Conservation (phyloP, 345 rosid genomes). For the Eucalyptus polybractea region DNA sequence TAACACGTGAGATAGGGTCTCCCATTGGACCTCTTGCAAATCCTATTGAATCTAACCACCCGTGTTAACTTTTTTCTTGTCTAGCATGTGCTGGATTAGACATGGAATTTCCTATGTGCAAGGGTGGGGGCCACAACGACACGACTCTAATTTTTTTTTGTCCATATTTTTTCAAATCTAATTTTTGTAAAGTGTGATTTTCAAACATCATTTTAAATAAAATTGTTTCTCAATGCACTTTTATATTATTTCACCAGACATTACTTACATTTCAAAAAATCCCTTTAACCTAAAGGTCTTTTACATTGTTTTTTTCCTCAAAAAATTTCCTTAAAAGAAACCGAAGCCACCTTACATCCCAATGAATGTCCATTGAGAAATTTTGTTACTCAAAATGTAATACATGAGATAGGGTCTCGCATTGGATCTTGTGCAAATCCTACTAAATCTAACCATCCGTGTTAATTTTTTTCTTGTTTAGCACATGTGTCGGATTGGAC, state of each 20-base stretch:
- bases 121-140: too few relatives aligned
- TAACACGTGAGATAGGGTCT: not conserved
- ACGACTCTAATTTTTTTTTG: not conserved
- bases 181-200: too few relatives aligned
- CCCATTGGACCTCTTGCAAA: not conserved
- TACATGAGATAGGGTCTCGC: not conserved
- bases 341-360: accelerated
- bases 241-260: too few relatives aligned
- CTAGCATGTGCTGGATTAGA: not conserved
- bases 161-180: too few relatives aligned
- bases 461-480: too few relatives aligned
- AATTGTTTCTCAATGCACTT: too few relatives aligned
- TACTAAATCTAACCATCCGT: accelerated
- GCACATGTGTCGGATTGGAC: too few relatives aligned
- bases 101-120: not conserved
- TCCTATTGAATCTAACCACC: not conserved
- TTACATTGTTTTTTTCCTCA: too few relatives aligned
- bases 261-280: too few relatives aligned
- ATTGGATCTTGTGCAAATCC: not conserved
- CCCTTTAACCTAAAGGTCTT: not conserved
- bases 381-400: not conserved
- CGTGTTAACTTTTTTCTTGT: not conserved
- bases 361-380: not conserved
- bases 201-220: too few relatives aligned
- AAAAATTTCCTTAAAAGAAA: too few relatives aligned